These are phyloP conservation scores for Leccinum angustisporum DNA, from an alignment of 1,284 basidiomycete species.

Conservation along the genomic window DNA sequence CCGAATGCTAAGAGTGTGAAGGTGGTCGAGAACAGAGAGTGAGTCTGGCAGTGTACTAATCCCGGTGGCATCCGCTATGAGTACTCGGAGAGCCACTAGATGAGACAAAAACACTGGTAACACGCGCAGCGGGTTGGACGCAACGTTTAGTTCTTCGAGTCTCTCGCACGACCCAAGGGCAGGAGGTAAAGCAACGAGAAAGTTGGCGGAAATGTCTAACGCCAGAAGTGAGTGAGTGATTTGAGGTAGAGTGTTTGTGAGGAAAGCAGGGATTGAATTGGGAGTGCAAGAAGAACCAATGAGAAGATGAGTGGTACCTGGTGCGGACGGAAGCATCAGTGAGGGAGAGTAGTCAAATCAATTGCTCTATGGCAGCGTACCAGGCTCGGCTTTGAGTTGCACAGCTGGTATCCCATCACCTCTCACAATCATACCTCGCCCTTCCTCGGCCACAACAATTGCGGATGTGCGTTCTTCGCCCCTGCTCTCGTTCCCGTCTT, in stretches of 20 bases:
- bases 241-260: conserved; percentile 66
- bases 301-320: conserved; percentile 88
- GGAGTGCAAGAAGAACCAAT: conserved; percentile 77
- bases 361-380: conserved; percentile 44
- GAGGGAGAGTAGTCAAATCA: background rate
- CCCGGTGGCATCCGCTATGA: conserved; percentile 88
- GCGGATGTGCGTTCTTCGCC: conserved; percentile 70
- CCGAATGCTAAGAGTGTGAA: conserved; percentile 87
- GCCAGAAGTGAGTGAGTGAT: conserved; percentile 79
- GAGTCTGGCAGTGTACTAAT: conserved; percentile 73
- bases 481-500: conserved; percentile 45
- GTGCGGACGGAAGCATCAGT: conserved; percentile 7
- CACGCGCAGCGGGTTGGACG: conserved; percentile 83
- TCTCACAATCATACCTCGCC: conserved; percentile 74
- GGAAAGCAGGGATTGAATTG: conserved; percentile 71
- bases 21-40: conserved; percentile 64
- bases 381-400: conserved; percentile 65
- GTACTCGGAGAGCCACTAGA: conserved; percentile 76
- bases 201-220: conserved; percentile 88
- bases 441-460: conserved; percentile 76
- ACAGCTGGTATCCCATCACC: conserved; percentile 61
- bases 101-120: conserved; percentile 82
- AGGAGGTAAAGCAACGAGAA: conserved; percentile 78
- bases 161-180: conserved; percentile 73
- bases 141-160: conserved; percentile 94